Evolutionary conservation across 768 basidiomycete genomes (phyloP).

Genomic region (Tricholoma terreum): DNA sequence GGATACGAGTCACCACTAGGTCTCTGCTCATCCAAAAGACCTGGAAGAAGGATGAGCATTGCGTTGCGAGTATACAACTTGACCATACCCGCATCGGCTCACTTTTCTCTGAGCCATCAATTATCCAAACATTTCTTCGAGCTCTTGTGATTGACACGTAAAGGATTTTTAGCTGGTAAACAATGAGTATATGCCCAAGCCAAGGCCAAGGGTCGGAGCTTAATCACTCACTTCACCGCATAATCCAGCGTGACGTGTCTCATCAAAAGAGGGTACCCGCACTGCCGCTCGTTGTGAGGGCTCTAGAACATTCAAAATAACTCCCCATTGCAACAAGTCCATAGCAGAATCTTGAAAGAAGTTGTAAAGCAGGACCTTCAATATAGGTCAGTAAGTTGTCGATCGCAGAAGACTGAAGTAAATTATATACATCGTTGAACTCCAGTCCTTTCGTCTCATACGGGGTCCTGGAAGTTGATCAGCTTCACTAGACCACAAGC

Average conservation of each 20-base stretch:
- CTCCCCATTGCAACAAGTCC: slow-evolving; percentile 54
- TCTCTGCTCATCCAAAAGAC: slow-evolving; percentile 46
- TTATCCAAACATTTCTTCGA: slow-evolving; percentile 66
- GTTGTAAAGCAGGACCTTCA: slow-evolving; percentile 67
- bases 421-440: slow-evolving; percentile 51
- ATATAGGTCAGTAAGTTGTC: neutral
- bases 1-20: slow-evolving; percentile 46
- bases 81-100: slow-evolving; percentile 53
- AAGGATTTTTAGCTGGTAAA: slow-evolving; percentile 54
- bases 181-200: neutral
- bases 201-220: neutral
- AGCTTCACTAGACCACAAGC: neutral
- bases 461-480: slow-evolving; percentile 38
- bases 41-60: slow-evolving; percentile 28
- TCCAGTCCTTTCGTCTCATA: slow-evolving; percentile 67
- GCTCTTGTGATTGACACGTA: slow-evolving; percentile 74
- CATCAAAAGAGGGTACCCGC: slow-evolving; percentile 46
- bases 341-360: slow-evolving; percentile 67
- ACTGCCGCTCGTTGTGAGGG: slow-evolving; percentile 11
- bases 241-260: slow-evolving; percentile 48
- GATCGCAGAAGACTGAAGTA: neutral
- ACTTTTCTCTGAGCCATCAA: slow-evolving; percentile 54
- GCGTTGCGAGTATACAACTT: neutral
- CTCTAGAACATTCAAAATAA: slow-evolving; percentile 31
- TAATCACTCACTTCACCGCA: slow-evolving; percentile 50